phyloP scores from a whole-genome alignment of 352 stramenopile genomes.

The Pythium guiyangense region DNA sequence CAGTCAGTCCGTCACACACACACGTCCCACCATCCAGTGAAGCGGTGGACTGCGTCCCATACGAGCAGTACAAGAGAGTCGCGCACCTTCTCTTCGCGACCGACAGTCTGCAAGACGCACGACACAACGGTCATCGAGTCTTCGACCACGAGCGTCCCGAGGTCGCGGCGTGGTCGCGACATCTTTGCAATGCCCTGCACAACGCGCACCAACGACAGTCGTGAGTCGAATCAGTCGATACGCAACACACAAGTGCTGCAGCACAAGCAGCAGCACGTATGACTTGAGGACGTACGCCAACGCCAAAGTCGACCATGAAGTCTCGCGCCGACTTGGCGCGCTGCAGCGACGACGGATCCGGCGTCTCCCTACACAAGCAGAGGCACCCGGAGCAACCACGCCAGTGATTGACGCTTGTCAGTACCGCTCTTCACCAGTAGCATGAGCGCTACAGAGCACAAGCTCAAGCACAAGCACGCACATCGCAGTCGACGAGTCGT shows the following conservation, averaged over 20 bases:
- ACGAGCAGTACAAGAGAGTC: background rate
- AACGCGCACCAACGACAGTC: too few relatives aligned
- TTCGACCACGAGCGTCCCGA: constrained; percentile 53
- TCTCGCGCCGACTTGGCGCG: constrained; percentile 40
- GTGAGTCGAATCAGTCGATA: background rate
- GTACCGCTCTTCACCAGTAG: background rate
- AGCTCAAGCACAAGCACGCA: constrained; percentile 1
- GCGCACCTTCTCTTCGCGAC: constrained; percentile 63
- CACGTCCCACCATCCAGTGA: too few relatives aligned
- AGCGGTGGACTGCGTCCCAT: too few relatives aligned
- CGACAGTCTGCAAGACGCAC: constrained; percentile 71
- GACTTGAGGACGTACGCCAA: constrained; percentile 13
- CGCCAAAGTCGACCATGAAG: constrained; percentile 30
- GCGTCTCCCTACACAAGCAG: background rate
- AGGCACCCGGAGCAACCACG: background rate
- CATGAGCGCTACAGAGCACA: too few relatives aligned
- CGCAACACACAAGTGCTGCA: too few relatives aligned
- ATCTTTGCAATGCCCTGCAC: constrained; percentile 11
- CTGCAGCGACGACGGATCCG: constrained; percentile 6
- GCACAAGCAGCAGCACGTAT: constrained; percentile 3
- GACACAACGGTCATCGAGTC: constrained; percentile 70
- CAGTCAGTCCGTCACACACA: background rate
- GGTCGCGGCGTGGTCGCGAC: constrained; percentile 28
- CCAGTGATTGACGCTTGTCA: background rate
- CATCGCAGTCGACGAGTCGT: constrained; percentile 7